These are phyloP conservation scores for Candida sojae DNA, from an alignment of 1,139 yeast species.

Conservation along the genomic window DNA sequence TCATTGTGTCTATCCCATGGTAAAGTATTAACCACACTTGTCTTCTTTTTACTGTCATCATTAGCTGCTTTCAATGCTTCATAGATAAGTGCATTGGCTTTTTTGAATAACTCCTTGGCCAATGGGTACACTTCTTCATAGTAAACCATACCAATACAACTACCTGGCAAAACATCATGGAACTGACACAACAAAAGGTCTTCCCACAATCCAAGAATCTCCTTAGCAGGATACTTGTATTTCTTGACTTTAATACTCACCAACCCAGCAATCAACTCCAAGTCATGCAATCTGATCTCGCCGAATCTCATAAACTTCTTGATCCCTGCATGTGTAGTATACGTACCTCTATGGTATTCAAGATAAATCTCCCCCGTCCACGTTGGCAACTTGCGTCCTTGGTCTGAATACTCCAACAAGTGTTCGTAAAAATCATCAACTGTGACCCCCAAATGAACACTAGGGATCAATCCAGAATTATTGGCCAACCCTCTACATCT, in stretches of 20 bases:
- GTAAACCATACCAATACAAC: conserved; percentile 93
- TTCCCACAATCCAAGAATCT: conserved; percentile 79
- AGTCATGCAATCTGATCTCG: conserved; percentile 81
- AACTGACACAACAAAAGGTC: conserved; percentile 87
- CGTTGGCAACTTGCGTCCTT: conserved; percentile 70
- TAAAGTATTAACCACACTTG: conserved; percentile 51
- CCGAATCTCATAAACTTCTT: conserved; percentile 77
- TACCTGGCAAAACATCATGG: conserved; percentile 96
- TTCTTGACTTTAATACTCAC: conserved; percentile 55
- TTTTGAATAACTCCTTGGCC: conserved; percentile 57
- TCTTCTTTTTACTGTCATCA: conserved; percentile 7
- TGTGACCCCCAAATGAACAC: conserved; percentile 73
- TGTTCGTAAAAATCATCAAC: conserved; percentile 79
- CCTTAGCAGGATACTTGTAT: conserved; percentile 70
- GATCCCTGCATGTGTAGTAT: conserved; percentile 87
- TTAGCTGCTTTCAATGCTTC: conserved; percentile 42
- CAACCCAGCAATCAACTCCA: conserved; percentile 79
- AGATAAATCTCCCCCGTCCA: conserved; percentile 95
- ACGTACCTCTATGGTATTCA: conserved; percentile 94
- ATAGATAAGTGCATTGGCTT: conserved; percentile 53
- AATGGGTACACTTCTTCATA: conserved; percentile 87
- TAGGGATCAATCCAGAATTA: conserved; percentile 78
- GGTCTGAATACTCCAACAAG: conserved; percentile 59
- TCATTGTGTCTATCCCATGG: conserved; percentile 67
- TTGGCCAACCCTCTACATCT: conserved; percentile 87